Evolutionary conservation across 805 yeast genomes (phyloP).

Genomic region (Starmerella sirachaensis): DNA sequence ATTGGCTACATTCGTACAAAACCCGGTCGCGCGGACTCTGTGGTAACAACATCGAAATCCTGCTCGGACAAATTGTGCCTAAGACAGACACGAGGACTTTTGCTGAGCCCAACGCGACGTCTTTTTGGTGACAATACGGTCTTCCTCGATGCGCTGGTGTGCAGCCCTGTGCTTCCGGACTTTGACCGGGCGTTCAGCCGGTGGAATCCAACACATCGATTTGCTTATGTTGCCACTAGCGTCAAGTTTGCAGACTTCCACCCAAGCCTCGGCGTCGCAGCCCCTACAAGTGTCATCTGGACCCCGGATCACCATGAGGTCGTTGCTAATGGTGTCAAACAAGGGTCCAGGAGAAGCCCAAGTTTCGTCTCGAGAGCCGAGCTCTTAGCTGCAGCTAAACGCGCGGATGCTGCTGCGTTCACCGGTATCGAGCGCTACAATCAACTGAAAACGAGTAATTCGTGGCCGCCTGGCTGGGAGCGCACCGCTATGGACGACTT

Average conservation of each 20-base stretch:
- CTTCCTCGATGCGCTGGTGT: constrained; percentile 24
- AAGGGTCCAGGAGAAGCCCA: constrained; percentile 16
- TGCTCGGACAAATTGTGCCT: constrained; percentile 76
- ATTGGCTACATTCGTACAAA: constrained; percentile 73
- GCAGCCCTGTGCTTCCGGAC: constrained; percentile 24
- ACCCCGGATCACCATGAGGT: constrained; percentile 17
- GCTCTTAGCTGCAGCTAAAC: constrained; percentile 2
- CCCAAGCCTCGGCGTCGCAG: constrained; percentile 11
- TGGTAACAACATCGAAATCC: constrained; percentile 61
- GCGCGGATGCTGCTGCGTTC: neutral
- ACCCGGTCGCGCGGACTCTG: constrained; percentile 81
- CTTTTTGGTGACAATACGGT: constrained; percentile 20
- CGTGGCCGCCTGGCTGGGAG: constrained; percentile 20
- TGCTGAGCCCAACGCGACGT: constrained; percentile 24
- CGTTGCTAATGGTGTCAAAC: constrained; percentile 20
- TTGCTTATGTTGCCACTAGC: constrained; percentile 8
- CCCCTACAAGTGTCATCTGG: constrained; percentile 18
- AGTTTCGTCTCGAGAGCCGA: constrained; percentile 13
- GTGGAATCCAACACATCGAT: constrained; percentile 14
- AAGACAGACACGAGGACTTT: constrained; percentile 38
- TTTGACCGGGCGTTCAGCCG: constrained; percentile 27
- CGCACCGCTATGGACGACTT: constrained; percentile 19
- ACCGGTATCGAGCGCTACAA: constrained; percentile 2
- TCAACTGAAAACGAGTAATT: constrained; percentile 8
- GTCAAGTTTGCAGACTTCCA: constrained; percentile 13